Percentiles rank a stretch among this genome's conserved stretches.
phyloP scores from a whole-genome alignment of 2,329 filamentous ascomycete species.

The Pseudogymnoascus sp. region DNA sequence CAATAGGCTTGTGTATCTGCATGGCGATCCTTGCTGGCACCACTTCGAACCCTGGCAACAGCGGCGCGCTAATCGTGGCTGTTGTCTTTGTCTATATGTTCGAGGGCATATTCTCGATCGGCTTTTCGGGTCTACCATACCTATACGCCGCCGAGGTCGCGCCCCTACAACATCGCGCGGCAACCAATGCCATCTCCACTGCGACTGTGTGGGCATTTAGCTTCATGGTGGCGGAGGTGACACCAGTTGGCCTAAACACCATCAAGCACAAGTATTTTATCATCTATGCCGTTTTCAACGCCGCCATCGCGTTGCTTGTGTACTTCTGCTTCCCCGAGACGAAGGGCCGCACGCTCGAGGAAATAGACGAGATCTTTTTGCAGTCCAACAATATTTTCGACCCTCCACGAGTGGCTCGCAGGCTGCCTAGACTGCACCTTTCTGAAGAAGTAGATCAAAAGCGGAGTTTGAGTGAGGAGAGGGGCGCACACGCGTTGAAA shows the following conservation, averaged over 20 bases:
- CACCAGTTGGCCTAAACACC: constrained; percentile 13
- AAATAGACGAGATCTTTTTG: constrained; percentile 19
- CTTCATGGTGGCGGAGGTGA: constrained; percentile 17
- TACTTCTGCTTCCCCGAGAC: constrained; percentile 20
- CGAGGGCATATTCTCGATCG: constrained; percentile 40
- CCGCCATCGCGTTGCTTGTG: constrained; percentile 6
- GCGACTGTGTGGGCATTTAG: constrained; percentile 17
- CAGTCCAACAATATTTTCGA: constrained; percentile 18
- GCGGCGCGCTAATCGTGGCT: constrained; percentile 35
- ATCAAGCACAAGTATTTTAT: constrained; percentile 17
- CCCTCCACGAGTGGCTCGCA: constrained; percentile 16
- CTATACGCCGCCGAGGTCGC: constrained; percentile 18
- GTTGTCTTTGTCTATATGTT: constrained; percentile 52
- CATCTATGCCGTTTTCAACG: constrained; percentile 15
- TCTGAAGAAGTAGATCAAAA: neutral
- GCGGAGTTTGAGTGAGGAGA: neutral
- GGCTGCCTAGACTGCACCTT: constrained; percentile 14
- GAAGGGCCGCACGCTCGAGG: constrained; percentile 17
- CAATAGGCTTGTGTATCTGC: constrained; percentile 42
- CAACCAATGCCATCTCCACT: constrained; percentile 13
- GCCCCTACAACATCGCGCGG: constrained; percentile 11
- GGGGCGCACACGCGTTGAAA: neutral
- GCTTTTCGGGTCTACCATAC: constrained; percentile 15
- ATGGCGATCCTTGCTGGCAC: constrained; percentile 56
- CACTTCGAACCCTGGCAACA: constrained; percentile 37